Conservation (phyloP, 129 eudicot species). For the Kitagawia praeruptora region DNA sequence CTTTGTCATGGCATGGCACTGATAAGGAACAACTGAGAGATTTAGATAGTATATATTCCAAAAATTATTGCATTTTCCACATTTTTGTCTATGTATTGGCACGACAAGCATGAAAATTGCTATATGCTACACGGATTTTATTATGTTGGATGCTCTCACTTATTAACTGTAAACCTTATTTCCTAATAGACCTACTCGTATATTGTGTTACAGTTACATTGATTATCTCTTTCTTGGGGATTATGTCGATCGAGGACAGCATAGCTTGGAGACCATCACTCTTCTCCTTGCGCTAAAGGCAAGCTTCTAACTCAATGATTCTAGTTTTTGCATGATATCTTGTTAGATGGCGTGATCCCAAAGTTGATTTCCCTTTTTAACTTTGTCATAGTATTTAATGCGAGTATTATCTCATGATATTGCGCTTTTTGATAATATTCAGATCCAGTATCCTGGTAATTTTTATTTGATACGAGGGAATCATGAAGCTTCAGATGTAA, state of each 20-base stretch:
- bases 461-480: conserved; percentile 95
- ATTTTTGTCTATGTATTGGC: background rate
- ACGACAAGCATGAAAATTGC: background rate
- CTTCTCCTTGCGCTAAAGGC: conserved; percentile 93
- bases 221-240: conserved; percentile 95
- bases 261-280: conserved; percentile 96
- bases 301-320: background rate
- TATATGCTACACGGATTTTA: background rate
- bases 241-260: conserved; percentile 98
- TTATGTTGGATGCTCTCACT: background rate
- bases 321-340: background rate
- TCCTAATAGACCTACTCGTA: background rate
- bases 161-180: background rate
- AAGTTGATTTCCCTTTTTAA: background rate
- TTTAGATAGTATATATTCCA: background rate
- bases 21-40: background rate
- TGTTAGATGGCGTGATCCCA: background rate
- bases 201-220: conserved; percentile 57
- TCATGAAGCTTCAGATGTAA: conserved; percentile 97
- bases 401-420: background rate
- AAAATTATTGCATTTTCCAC: no score
- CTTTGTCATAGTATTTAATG: background rate
- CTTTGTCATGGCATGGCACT: background rate
- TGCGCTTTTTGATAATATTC: conserved; percentile 10
- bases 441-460: conserved; percentile 91